These are phyloP conservation scores for Fusarium papillatum DNA, from an alignment of 2,329 filamentous ascomycete genomes.

Conservation along the genomic window DNA sequence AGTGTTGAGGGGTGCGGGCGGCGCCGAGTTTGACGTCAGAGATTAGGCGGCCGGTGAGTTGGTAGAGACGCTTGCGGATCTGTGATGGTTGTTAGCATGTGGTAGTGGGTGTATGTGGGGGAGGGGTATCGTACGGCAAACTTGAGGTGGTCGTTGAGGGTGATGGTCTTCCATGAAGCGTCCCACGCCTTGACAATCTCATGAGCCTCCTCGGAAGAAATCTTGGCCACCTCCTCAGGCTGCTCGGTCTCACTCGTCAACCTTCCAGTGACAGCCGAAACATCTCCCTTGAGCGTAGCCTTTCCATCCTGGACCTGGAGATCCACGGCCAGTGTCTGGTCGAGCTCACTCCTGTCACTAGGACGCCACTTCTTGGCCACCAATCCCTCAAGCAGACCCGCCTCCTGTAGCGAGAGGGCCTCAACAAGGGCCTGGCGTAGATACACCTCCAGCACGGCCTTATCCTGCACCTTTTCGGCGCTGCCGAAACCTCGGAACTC, in stretches of 20 bases:
- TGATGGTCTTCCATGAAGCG: constrained; percentile 68
- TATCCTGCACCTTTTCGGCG: constrained; percentile 56
- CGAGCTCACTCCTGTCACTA: constrained; percentile 50
- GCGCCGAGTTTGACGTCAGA: constrained; percentile 76
- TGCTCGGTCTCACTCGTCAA: constrained; percentile 48
- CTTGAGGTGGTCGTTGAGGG: constrained; percentile 73
- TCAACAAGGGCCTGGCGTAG: constrained; percentile 67
- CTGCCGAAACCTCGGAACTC: constrained; percentile 60
- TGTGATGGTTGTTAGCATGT: constrained; percentile 54
- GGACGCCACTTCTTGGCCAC: constrained; percentile 50
- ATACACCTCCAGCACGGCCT: constrained; percentile 60
- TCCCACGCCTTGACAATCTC: constrained; percentile 62
- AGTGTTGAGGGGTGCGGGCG: constrained; percentile 64
- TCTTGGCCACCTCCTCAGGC: constrained; percentile 38
- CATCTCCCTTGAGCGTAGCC: constrained; percentile 55
- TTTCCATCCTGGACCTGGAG: constrained; percentile 57
- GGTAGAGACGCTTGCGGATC: constrained; percentile 85
- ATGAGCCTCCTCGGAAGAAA: constrained; percentile 55
- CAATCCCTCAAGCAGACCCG: constrained; percentile 47
- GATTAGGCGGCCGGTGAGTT: constrained; percentile 83
- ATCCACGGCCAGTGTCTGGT: constrained; percentile 51
- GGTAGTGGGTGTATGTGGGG: background rate
- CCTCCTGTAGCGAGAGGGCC: constrained; percentile 58
- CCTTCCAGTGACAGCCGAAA: constrained; percentile 48
- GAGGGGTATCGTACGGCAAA: constrained; percentile 74